Conservation (phyloP, 495 filamentous ascomycete species). For the Parathielavia appendiculata region DNA sequence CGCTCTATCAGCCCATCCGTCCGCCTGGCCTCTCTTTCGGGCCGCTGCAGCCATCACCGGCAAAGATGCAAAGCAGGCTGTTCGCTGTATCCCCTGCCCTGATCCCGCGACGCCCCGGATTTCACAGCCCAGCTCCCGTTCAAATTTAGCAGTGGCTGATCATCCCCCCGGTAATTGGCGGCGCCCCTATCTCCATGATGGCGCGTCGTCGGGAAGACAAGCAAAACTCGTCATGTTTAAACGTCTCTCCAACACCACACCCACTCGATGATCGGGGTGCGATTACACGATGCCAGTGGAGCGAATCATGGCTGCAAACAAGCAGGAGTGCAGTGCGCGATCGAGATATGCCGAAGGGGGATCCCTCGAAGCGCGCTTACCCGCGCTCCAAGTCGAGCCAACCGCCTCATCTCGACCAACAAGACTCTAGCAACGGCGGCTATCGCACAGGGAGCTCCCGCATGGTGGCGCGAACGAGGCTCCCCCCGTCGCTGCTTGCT, state of each 20-base stretch:
- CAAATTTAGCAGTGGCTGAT: slow-evolving; percentile 11
- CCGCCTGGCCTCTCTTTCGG: slow-evolving; percentile 18
- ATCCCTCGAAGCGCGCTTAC: slow-evolving; percentile 14
- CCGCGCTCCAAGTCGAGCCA: slow-evolving; percentile 2
- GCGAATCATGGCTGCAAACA: slow-evolving; percentile 2
- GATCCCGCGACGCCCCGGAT: background rate
- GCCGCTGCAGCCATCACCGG: slow-evolving; percentile 10
- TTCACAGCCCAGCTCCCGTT: slow-evolving; percentile 1
- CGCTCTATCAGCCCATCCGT: slow-evolving; percentile 8
- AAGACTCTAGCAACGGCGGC: slow-evolving; percentile 15
- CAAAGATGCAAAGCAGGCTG: background rate
- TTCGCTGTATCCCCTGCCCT: no score
- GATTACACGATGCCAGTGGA: background rate
- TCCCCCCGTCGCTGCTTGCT: background rate
- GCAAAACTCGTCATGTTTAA: slow-evolving; percentile 4
- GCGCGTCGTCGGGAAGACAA: background rate
- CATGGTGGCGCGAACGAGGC: slow-evolving; percentile 9
- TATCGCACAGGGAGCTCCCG: slow-evolving; percentile 11
- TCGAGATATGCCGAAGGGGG: slow-evolving; percentile 16
- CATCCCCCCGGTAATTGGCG: background rate
- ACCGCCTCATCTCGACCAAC: slow-evolving; percentile 5
- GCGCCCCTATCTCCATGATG: background rate
- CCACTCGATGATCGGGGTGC: no score
- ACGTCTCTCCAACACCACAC: background rate
- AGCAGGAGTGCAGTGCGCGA: slow-evolving; percentile 5